Conservation (phyloP, 768 basidiomycete genomes). For the Phylloporus arenicola region DNA sequence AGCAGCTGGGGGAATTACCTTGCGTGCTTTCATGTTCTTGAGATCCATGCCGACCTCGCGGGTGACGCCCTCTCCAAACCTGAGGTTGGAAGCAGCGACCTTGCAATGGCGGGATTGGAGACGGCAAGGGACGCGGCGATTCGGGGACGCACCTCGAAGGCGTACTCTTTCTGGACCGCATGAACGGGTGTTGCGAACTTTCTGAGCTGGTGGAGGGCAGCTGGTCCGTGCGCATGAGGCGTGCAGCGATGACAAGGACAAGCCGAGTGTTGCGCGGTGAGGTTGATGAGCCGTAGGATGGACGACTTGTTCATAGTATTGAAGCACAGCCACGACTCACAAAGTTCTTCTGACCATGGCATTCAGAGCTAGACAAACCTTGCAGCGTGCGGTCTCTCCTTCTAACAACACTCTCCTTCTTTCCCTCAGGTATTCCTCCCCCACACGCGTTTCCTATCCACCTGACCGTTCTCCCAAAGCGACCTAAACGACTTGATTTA, state of each 20-base stretch:
- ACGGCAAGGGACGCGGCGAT: background rate
- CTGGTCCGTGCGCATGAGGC: constrained; percentile 35
- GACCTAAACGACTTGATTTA: constrained; percentile 76
- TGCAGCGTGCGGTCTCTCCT: constrained; percentile 30
- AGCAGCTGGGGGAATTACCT: constrained; percentile 40
- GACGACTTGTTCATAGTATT: constrained; percentile 41
- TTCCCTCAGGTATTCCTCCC: constrained; percentile 18
- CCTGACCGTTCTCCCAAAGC: constrained; percentile 35
- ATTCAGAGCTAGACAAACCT: constrained; percentile 32
- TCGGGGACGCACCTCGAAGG: constrained; percentile 62
- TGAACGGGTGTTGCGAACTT: constrained; percentile 76
- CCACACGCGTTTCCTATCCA: background rate
- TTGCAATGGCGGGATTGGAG: constrained; percentile 21
- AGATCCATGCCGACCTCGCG: constrained; percentile 90
- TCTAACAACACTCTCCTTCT: constrained; percentile 10
- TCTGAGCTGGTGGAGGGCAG: constrained; percentile 57
- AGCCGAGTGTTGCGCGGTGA: constrained; percentile 59
- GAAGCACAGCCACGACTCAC: constrained; percentile 17
- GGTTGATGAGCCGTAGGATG: constrained; percentile 68
- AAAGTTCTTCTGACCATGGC: constrained; percentile 31
- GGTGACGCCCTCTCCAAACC: constrained; percentile 89
- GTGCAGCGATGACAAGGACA: constrained; percentile 79
- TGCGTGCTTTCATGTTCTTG: constrained; percentile 87
- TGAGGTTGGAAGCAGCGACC: constrained; percentile 83
- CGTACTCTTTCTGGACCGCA: constrained; percentile 76